Evolutionary conservation across 2,329 filamentous ascomycete genomes (phyloP).

Genomic region (Boeremia exigua): DNA sequence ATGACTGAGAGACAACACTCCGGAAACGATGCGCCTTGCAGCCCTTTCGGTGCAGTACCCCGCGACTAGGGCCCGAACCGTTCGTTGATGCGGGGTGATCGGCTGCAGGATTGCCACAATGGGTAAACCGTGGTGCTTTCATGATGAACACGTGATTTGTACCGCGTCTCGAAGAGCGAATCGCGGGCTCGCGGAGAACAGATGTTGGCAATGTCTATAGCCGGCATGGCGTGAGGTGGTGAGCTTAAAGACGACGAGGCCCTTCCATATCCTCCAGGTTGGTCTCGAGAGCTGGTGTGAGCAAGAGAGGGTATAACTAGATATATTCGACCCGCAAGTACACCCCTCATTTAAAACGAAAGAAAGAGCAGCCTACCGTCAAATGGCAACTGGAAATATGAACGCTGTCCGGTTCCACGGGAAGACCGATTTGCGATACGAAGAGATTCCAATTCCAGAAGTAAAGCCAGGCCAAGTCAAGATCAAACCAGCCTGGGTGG

Average conservation of each 20-base stretch:
- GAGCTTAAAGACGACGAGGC: neutral
- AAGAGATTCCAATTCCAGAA: constrained; percentile 50
- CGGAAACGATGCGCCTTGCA: neutral
- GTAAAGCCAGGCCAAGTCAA: constrained; percentile 52
- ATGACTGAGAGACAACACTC: neutral
- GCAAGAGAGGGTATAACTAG: neutral
- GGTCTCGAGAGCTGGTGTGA: neutral
- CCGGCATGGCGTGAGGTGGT: constrained; percentile 1
- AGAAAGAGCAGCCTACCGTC: constrained; percentile 2
- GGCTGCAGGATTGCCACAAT: constrained; percentile 25
- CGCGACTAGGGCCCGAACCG: constrained; percentile 13
- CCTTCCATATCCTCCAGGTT: neutral
- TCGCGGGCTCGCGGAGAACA: constrained; percentile 1
- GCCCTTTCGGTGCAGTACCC: constrained; percentile 18
- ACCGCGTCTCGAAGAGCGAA: constrained; percentile 7
- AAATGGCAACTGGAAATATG: constrained; percentile 45
- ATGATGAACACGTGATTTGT: constrained; percentile 14
- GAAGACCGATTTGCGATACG: constrained; percentile 51
- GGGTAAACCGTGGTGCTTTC: constrained; percentile 23
- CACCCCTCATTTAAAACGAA: neutral
- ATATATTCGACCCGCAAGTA: neutral
- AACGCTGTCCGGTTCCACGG: constrained; percentile 57
- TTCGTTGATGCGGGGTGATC: constrained; percentile 31
- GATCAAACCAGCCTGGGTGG: constrained; percentile 50
- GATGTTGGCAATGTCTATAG: neutral